These are phyloP conservation scores for Aspergillus flavus DNA, from an alignment of 2,329 filamentous ascomycete species.

Conservation along the genomic window DNA sequence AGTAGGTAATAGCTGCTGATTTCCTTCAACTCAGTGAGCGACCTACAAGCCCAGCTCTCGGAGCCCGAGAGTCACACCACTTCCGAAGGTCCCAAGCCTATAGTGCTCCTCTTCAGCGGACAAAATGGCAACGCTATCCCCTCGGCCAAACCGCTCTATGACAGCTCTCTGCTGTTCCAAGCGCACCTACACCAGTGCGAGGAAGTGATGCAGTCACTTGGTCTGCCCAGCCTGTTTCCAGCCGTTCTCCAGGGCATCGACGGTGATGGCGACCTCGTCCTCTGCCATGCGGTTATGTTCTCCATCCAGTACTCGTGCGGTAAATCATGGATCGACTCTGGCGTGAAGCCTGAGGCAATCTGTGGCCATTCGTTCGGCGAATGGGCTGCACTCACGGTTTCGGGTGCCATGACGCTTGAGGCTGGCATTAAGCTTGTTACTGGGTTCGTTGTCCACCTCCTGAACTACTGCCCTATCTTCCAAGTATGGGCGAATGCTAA, in stretches of 20 bases:
- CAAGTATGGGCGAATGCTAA: no score
- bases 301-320: constrained; percentile 43
- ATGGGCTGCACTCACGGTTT: constrained; percentile 38
- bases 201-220: constrained; percentile 19
- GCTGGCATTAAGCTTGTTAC: constrained; percentile 34
- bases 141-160: constrained; percentile 28
- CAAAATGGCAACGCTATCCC: constrained; percentile 30
- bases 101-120: constrained; percentile 45
- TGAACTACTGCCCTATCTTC: no score
- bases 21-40: no score
- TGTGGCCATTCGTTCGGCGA: constrained; percentile 46
- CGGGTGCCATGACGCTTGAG: constrained; percentile 31
- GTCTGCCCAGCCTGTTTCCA: constrained; percentile 37
- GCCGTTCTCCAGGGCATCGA: constrained; percentile 25
- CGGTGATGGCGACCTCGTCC: constrained; percentile 23
- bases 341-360: constrained; percentile 34
- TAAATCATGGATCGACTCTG: constrained; percentile 42
- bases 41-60: no score
- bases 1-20: no score
- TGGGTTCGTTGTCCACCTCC: not conserved
- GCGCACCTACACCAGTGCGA: constrained; percentile 31
- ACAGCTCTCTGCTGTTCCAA: constrained; percentile 28
- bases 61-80: no score
- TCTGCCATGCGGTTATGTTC: constrained; percentile 41
- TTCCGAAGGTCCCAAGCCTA: constrained; percentile 1